A percentile compares a stretch with the other conserved stretches of the same genome.
These are phyloP conservation scores for Toxoplasma gondii DNA, from an alignment of 169 alveolate species.

Conservation along the genomic window DNA sequence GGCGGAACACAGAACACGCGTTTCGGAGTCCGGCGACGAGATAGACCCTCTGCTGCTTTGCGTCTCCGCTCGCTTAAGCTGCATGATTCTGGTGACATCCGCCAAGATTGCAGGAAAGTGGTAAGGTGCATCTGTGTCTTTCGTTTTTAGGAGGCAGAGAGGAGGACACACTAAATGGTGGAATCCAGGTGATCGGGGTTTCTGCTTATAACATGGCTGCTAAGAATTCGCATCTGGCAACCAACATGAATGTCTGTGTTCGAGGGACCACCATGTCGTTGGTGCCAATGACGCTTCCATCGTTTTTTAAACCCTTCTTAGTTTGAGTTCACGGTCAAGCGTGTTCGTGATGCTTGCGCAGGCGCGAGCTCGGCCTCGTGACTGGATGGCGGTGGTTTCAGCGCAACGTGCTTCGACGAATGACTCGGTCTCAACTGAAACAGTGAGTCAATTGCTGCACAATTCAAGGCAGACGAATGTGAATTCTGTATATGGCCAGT, in stretches of 20 bases:
- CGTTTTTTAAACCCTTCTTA: too few relatives aligned
- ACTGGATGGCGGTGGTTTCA: conserved; percentile 39
- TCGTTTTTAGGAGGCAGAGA: too few relatives aligned
- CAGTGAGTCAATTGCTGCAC: neutral
- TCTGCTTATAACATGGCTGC: too few relatives aligned
- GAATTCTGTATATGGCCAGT: neutral
- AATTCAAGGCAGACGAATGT: too few relatives aligned
- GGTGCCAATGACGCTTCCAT: too few relatives aligned
- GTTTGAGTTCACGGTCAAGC: too few relatives aligned
- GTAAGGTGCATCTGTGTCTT: neutral
- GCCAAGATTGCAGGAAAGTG: neutral
- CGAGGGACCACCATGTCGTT: too few relatives aligned
- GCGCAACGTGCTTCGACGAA: conserved; percentile 28
- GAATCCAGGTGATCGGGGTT: too few relatives aligned
- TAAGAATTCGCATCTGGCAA: too few relatives aligned
- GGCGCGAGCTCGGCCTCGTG: conserved; percentile 21
- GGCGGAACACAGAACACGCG: neutral
- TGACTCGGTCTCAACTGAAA: conserved; percentile 10
- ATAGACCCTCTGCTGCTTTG: conserved; percentile 20
- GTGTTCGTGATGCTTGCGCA: neutral
- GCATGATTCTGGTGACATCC: conserved; percentile 18
- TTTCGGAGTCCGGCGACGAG: neutral
- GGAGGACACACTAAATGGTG: too few relatives aligned
- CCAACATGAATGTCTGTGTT: too few relatives aligned
- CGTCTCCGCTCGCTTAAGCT: neutral